These are phyloP conservation scores for Vigna reflexopilosa DNA, from an alignment of 306 rosid species.

Conservation along the genomic window DNA sequence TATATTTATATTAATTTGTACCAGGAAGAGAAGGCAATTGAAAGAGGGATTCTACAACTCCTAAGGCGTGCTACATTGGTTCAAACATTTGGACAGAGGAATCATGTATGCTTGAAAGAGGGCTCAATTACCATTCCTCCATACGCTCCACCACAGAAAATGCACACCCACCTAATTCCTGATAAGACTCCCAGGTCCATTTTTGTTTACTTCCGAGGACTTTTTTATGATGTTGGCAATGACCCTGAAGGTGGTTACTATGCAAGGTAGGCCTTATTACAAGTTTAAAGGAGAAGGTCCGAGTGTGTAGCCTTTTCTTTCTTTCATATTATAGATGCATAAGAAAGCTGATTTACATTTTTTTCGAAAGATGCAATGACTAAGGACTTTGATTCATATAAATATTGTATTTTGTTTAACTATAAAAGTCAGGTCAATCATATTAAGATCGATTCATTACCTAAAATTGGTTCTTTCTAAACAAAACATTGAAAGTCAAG, in stretches of 20 bases:
- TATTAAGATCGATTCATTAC: constrained; percentile 1
- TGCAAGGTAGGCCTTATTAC: constrained; percentile 69
- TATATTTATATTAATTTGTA: constrained; percentile 28
- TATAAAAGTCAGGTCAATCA: constrained; percentile 13
- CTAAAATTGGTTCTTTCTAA: constrained; percentile 21
- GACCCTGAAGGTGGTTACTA: constrained; percentile 96
- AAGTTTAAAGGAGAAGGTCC: constrained; percentile 23
- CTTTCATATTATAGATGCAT: constrained; percentile 21
- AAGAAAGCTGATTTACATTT: constrained; percentile 17
- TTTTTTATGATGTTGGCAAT: constrained; percentile 91
- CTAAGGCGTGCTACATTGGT: constrained; percentile 83
- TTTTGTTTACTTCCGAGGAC: constrained; percentile 87
- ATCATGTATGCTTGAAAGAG: constrained; percentile 88
- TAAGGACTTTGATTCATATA: constrained; percentile 7
- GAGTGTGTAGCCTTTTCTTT: constrained; percentile 16
- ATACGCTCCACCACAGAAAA: constrained; percentile 92
- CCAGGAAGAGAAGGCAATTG: constrained; percentile 92
- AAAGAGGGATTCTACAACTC: constrained; percentile 82
- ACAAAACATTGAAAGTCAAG: constrained; percentile 1
- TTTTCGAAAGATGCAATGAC: constrained; percentile 4
- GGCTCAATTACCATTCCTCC: constrained; percentile 88
- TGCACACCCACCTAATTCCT: constrained; percentile 84
- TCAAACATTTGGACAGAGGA: constrained; percentile 90
- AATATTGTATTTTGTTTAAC: not conserved
- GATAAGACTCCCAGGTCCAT: constrained; percentile 84